Conservation (phyloP, 108 stramenopile genomes). For the Discostella stelligeroides region DNA sequence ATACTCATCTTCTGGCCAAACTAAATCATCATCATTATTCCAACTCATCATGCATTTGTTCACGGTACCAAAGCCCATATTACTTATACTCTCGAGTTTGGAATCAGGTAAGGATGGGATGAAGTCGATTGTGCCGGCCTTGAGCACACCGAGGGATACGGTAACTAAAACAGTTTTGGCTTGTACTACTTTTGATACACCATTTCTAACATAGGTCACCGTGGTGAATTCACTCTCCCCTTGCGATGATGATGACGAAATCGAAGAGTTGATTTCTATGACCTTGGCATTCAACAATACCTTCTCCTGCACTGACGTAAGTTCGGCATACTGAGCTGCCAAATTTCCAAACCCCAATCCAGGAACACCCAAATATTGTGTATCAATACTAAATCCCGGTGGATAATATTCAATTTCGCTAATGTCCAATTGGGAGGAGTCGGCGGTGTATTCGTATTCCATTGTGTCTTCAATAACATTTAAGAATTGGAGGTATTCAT, state of each 20-base stretch:
- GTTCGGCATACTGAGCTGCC: slow-evolving; percentile 10
- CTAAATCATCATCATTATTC: slow-evolving; percentile 23
- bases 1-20: slow-evolving; percentile 38
- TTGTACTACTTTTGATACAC: background rate
- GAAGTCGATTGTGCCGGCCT: slow-evolving; percentile 55
- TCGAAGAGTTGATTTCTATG: background rate
- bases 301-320: background rate
- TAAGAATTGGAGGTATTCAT: slow-evolving; percentile 6
- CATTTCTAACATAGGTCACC: background rate
- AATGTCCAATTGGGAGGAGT: slow-evolving; percentile 6
- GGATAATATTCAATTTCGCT: slow-evolving; percentile 1
- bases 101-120: slow-evolving; percentile 48
- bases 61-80: slow-evolving; percentile 58
- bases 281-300: slow-evolving; percentile 23
- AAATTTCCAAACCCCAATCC: slow-evolving; percentile 21
- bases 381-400: background rate
- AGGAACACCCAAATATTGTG: slow-evolving; percentile 11
- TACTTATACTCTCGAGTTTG: slow-evolving; percentile 55
- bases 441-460: slow-evolving; percentile 1
- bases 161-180: slow-evolving; percentile 51
- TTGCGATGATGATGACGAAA: too few relatives aligned
- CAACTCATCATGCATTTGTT: slow-evolving; percentile 62
- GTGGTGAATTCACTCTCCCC: background rate
- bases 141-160: slow-evolving; percentile 73
- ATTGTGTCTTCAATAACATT: background rate